Evolutionary conservation across 2,329 filamentous ascomycete species (phyloP), one percentile per base, ranked within the genome.

Genomic region (Colletotrichum liriopes): DNA sequence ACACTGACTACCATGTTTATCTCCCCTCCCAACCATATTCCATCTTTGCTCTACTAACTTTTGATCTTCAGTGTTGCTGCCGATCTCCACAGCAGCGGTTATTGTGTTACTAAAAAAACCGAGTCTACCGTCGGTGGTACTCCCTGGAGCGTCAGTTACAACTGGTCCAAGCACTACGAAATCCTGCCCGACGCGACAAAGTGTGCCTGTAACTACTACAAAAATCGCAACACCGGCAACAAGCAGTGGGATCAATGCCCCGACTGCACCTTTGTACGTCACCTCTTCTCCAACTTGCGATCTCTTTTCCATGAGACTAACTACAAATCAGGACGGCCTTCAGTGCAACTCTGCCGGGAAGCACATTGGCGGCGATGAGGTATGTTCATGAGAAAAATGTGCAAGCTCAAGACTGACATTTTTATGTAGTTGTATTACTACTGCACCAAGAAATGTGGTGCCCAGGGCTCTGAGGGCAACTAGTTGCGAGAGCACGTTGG

Each of bases 291-390:
- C 16, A 26, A 12, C 49, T 26, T 29, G 26, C 8, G n/a, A 11
- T 51, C 23, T 14, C 35, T n/a, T 23, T 8, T 39, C 3, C 9
- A 5, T 43, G 5, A 45, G 37, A 43, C 23, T 37, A 23, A 41
- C 12, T 29, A 43, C 43, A 26, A 5, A 12, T 3, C 11, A 58
- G 54, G 65, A 72, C 45, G 69, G 65, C 23, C 26, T 74, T 26
- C 43, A 39, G 20, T 74, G 72, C 62, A 58, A 51, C 18, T 74
- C 72, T 23, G 23, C 14, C 9, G 72, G 12, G 32, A 66, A 61
- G 65, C 67, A 74, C 20, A 74, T 74, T n/a, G 69, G 72, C 16
- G 69, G 72, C 29, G 72, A 74, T 29, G 69, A 67, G 65, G 65
- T 67, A 35, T 26, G 49, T 51, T 32, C 29, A 3, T 32, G 29